Conservation (phyloP, 1,139 yeast species). For the Pneumocystis carinii region DNA sequence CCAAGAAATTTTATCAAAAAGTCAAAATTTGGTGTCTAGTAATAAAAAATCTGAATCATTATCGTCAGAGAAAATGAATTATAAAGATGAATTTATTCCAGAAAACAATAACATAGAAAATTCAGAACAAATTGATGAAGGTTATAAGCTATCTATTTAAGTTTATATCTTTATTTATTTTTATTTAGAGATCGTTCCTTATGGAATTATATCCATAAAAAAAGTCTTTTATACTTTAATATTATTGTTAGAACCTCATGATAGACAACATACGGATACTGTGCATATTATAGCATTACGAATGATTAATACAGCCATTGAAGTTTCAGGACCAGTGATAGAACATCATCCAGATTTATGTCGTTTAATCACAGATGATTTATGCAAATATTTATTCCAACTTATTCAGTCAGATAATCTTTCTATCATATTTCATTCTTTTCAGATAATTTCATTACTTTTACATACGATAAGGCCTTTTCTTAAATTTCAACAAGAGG, state of each 20-base stretch:
- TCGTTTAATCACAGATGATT: slow-evolving; percentile 56
- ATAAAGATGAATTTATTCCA: background rate
- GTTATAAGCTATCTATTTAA: background rate
- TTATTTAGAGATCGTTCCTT: slow-evolving; percentile 30
- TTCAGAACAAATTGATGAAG: background rate
- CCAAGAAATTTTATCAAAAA: background rate
- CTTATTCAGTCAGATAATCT: slow-evolving; percentile 58
- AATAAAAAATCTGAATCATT: background rate
- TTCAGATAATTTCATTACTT: slow-evolving; percentile 57
- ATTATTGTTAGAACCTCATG: slow-evolving; percentile 75
- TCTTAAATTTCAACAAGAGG: slow-evolving; percentile 30
- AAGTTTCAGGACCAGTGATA: slow-evolving; percentile 59
- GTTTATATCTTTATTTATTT: background rate
- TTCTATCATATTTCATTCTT: slow-evolving; percentile 54
- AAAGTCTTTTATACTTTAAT: slow-evolving; percentile 61
- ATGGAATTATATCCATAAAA: slow-evolving; percentile 51
- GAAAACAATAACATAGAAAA: background rate
- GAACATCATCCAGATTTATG: slow-evolving; percentile 53
- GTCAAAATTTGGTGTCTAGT: background rate
- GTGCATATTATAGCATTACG: slow-evolving; percentile 73
- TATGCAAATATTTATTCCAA: slow-evolving; percentile 70
- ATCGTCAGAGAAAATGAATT: background rate
- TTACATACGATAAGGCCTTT: slow-evolving; percentile 24
- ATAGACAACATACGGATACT: slow-evolving; percentile 72
- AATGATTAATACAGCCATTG: slow-evolving; percentile 63